These are phyloP conservation scores for Cercospora beticola DNA, from an alignment of 2,329 filamentous ascomycete genomes.

Conservation along the genomic window DNA sequence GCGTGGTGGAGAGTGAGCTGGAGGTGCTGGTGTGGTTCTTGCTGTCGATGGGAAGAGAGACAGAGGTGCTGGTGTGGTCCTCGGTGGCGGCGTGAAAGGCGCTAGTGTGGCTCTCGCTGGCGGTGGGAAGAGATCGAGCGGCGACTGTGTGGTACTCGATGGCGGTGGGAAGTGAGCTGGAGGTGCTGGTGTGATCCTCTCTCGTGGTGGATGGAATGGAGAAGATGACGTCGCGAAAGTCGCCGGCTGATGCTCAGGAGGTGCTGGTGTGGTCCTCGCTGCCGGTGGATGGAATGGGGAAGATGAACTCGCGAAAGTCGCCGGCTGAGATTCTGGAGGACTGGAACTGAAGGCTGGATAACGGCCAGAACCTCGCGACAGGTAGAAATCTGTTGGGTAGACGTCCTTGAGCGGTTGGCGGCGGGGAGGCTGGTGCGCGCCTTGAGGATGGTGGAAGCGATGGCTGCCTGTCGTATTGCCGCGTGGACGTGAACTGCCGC, in stretches of 20 bases:
- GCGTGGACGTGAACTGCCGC: not conserved
- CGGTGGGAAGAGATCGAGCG: not conserved
- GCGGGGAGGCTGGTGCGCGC: not conserved
- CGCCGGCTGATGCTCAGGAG: not conserved
- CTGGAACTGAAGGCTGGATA: conserved; percentile 1
- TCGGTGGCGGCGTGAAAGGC: not conserved
- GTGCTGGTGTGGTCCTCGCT: not conserved
- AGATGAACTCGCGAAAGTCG: not conserved
- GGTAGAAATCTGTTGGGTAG: conserved; percentile 2
- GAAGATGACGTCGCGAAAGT: not conserved
- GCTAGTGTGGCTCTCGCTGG: not conserved
- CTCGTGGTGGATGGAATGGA: not conserved
- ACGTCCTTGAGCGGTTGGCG: not conserved
- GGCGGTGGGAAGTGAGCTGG: not conserved
- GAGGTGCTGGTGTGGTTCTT: not conserved
- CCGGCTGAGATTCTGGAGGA: not conserved
- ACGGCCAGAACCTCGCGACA: not conserved
- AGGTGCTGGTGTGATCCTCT: not conserved
- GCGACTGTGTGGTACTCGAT: not conserved
- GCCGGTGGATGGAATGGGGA: not conserved
- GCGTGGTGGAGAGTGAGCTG: not conserved
- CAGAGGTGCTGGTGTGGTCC: not conserved
- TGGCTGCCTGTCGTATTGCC: not conserved
- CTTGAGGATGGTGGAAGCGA: not conserved
- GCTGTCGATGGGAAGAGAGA: not conserved